Base-by-base conservation (phyloP, 2,329 filamentous ascomycete genomes). In the Geosmithia morbida region DNA sequence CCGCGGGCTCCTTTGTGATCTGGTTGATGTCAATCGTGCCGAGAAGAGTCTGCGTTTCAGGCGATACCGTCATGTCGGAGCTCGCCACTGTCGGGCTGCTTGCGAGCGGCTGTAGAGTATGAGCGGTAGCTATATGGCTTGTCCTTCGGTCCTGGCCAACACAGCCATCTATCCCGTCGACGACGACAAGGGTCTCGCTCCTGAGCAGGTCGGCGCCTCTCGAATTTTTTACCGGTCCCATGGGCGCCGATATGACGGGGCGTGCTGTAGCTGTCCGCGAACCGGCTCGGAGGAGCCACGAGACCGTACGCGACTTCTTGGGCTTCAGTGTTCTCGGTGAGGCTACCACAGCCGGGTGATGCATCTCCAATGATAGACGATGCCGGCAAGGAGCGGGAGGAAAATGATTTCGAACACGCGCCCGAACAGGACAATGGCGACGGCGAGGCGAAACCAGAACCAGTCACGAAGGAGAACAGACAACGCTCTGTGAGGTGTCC, bases 141-240 rank as follows among this genome's bases (percentile, higher is more conserved):
- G 19, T 10, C 18, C 16, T 11, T 48, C 43, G 2, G 50, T 46
- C 5, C 47, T 46, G 16, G 51, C 50, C 1, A 48, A 48, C 52
- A 44, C 63, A 65, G 52, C 62, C 61, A n/a, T 61, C 55, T 51
- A 67, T 65, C 29, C 55, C 55, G 4, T 59, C 54, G 13, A 67
- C 61, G 37, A 67, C 56, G 44, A 57, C 57, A 18, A 67, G 54
- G 18, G 48, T 57, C 7, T 63, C 56, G 48, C 62, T 62, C 41
- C 65, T 60, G 30, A 56, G 50, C 30, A 67, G 54, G 44, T 66
- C 58, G 5, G 58, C 53, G 6, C 64, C 63, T 18, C 61, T 57
- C 8, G 58, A 64, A 52, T 56, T 64, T 49, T 59, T 64, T 51
- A 67, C 54, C 8, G 65, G 64, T 0, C 65, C 65, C 39, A 65